Base-by-base conservation (phyloP, 179 eudicot species). In the Patellifolia procumbens region DNA sequence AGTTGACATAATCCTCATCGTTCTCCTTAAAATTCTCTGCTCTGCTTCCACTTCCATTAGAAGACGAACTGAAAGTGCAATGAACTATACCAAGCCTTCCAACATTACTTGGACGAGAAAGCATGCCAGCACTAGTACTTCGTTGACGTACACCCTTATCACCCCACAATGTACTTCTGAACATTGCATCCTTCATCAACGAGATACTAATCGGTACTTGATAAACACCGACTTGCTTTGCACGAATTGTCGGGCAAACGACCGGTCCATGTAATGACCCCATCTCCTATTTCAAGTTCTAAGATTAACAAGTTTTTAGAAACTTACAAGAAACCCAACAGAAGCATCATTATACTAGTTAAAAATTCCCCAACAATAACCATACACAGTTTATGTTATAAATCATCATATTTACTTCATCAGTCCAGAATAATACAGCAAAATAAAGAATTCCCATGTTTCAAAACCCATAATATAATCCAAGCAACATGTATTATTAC, bases 1-100 rank as follows among this genome's bases (percentile, higher is more conserved):
- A 93, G 78, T 93, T 86, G 55, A 95, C 90, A 83, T 91, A 95
- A 83, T 95, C 97, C 76, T 87, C 90, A 61, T 91, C 97, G 63
- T 81, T 88, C 75, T 93, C 98, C 52, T 78, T 87, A 64, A 85
- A 94, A 75, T 88, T 93, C 74, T 86, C 97, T 2, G 97, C 98
- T 88, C 78, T 92, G 83, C 97, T 91, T 66, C 90, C 97, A 76
- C 87, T 89, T 29, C 87, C 98, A 85, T 93, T 81, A n/a, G 99
- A 92, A 0, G 97, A 93, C 10, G 99, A 93, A 81, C 97, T 95
- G 80, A 81, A 93, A 59, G 87, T 86, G 76, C 97, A 93, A n/a
- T 68, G 73, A 65, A 87, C 82, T 22, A 70, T 82, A 71, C 76
- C 83, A 81, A 64, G 65, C 80, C 83, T 85, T 63, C 72, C 85